Evolutionary conservation across 2,329 filamentous ascomycete genomes (phyloP), one percentile per base, ranked within the genome.

Genomic region (Penicillium palitans): DNA sequence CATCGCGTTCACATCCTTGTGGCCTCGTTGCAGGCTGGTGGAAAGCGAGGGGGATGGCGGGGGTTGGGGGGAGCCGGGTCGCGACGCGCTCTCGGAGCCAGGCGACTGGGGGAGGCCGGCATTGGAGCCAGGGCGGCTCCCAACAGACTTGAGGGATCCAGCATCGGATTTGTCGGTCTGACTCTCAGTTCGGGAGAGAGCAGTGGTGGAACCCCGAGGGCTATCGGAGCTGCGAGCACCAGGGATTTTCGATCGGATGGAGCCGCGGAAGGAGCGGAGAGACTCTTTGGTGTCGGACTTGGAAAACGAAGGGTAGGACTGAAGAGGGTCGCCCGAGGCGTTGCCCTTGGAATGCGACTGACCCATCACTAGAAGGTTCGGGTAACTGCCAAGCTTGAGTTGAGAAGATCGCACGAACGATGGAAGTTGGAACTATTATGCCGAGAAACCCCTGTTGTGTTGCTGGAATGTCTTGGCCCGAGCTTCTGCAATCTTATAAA

Each of bases 221-320:
- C 93, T 96, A 71, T 96, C 93, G 46, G 81, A 85, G 66, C 66
- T 73, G 71, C 73, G 73, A 61, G 61, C 66, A 21, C 89, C 90
- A 2, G 90, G 91, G 60, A 96, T 97, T 78, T 97, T 97, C 61
- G 91, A 96, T 60, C 91, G 85, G 66, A 98, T 84, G 9, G 84
- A 84, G 40, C 87, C 89, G 66, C 90, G 87, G 75, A 97, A 87
- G 5, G 93, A 97, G 64, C 92, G 89, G 33, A 89, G 86, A 7
- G 92, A 97, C 65, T 96, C 93, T 74, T 93, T 93, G 29, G 93
- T 98, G 73, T 98, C 93, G 57, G 92, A 91, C 73, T 90, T 89
- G 78, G 88, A 90, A 74, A 98, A 93, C 29, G 93, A 96, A 29
- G 93, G 93, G 75, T 95, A 96, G 31, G 91, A 90, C 75, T 91